A percentile compares a stretch with the other conserved stretches of the same genome.
Conservation (phyloP, 805 yeast genomes). For the Saccharomycopsis oosterbeekiorum region DNA sequence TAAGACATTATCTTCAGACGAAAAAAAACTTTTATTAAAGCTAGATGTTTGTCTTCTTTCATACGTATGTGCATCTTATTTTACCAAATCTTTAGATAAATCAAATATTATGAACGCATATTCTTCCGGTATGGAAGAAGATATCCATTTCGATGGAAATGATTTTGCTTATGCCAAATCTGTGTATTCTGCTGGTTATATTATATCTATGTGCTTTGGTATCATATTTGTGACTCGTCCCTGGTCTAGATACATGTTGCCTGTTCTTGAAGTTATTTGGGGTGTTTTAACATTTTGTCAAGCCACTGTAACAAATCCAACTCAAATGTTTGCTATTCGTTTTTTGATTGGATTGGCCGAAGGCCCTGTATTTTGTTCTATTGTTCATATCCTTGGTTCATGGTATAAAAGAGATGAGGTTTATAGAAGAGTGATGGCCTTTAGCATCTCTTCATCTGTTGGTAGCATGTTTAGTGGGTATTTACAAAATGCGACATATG, state of each 20-base stretch:
- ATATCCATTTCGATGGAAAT: slow-evolving; percentile 46
- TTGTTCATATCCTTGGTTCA: slow-evolving; percentile 28
- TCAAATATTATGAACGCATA: slow-evolving; percentile 56
- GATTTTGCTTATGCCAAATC: neutral
- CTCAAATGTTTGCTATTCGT: slow-evolving; percentile 36
- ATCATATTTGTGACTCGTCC: slow-evolving; percentile 19
- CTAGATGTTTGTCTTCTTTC: slow-evolving; percentile 6
- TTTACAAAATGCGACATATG: slow-evolving; percentile 22
- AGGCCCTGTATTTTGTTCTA: slow-evolving; percentile 1
- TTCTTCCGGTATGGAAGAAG: slow-evolving; percentile 54
- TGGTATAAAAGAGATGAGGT: slow-evolving; percentile 36
- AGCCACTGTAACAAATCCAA: slow-evolving; percentile 22
- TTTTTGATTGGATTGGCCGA: slow-evolving; percentile 17
- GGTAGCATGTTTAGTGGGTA: slow-evolving; percentile 24
- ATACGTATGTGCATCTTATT: slow-evolving; percentile 9
- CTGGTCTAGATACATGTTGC: slow-evolving; percentile 8
- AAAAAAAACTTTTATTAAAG: slow-evolving; percentile 3
- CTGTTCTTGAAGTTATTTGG: slow-evolving; percentile 13
- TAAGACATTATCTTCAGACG: slow-evolving; percentile 17
- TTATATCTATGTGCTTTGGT: slow-evolving; percentile 1
- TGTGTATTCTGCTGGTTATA: neutral
- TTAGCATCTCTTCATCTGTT: slow-evolving; percentile 32
- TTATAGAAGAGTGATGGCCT: slow-evolving; percentile 35
- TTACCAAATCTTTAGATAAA: slow-evolving; percentile 46
- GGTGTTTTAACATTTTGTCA: slow-evolving; percentile 9